A percentile compares a stretch with the other conserved stretches of the same genome.
Conservation (phyloP, 805 yeast genomes). For the Myxozyma neglecta region DNA sequence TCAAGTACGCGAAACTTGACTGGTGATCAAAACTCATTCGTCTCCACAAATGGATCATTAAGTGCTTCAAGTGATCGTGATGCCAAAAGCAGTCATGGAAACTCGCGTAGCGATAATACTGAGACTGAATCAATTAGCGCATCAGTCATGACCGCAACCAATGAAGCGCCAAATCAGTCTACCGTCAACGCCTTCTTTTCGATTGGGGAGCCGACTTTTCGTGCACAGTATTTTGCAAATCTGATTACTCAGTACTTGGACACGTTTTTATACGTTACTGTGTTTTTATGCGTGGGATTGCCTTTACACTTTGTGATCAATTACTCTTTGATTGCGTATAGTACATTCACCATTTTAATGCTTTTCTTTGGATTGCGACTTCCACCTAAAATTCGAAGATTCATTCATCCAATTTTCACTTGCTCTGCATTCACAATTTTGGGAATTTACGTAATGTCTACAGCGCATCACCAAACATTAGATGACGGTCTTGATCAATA, state of each 20-base stretch:
- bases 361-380: slow-evolving; percentile 52
- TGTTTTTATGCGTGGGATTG: slow-evolving; percentile 54
- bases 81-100: background rate
- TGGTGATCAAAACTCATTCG: background rate
- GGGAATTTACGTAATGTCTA: slow-evolving; percentile 58
- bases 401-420: slow-evolving; percentile 69
- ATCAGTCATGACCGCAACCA: background rate
- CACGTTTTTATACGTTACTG: slow-evolving; percentile 23
- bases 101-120: background rate
- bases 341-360: slow-evolving; percentile 58
- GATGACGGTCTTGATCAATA: slow-evolving; percentile 55
- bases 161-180: background rate
- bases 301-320: slow-evolving; percentile 61
- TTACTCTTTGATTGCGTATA: slow-evolving; percentile 61
- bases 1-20: background rate
- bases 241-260: slow-evolving; percentile 28
- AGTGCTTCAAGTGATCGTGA: background rate
- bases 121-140: background rate
- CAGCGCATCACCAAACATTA: slow-evolving; percentile 47
- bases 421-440: slow-evolving; percentile 66
- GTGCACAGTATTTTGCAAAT: slow-evolving; percentile 30
- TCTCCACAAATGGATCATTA: background rate
- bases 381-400: slow-evolving; percentile 52
- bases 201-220: slow-evolving; percentile 22
- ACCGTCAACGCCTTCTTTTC: slow-evolving; percentile 1